These are phyloP conservation scores for Colletotrichum liriopes DNA, from an alignment of 2,329 filamentous ascomycete species.

Conservation along the genomic window DNA sequence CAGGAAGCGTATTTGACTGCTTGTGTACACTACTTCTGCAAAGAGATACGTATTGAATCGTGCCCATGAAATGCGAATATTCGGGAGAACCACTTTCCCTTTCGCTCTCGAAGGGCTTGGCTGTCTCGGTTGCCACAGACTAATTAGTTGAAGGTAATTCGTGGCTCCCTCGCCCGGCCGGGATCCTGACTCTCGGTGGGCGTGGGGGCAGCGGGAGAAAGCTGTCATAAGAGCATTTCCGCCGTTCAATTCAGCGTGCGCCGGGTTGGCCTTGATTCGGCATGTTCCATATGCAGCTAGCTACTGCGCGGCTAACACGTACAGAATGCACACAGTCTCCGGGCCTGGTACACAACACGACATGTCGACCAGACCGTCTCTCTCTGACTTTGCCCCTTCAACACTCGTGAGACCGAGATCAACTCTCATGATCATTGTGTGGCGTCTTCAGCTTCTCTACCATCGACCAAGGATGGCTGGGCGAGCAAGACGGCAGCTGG, in stretches of 20 bases:
- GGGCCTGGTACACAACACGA: neutral
- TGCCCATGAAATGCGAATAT: constrained; percentile 13
- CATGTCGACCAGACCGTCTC: neutral
- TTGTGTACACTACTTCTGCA: neutral
- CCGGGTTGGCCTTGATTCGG: constrained; percentile 22
- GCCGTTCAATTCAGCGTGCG: constrained; percentile 22
- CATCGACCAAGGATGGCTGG: neutral
- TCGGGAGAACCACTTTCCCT: neutral
- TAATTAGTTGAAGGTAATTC: neutral
- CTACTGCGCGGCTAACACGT: constrained; percentile 12
- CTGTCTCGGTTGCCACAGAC: constrained; percentile 27
- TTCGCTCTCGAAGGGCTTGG: neutral
- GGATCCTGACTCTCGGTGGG: constrained; percentile 17
- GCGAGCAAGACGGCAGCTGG: constrained; percentile 4
- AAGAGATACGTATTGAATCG: neutral
- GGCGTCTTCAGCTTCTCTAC: constrained; percentile 2
- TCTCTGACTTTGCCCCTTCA: neutral
- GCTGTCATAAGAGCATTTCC: constrained; percentile 34
- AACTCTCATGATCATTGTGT: neutral
- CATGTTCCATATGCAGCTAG: constrained; percentile 17
- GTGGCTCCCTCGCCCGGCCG: constrained; percentile 15
- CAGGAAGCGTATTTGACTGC: neutral
- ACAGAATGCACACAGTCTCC: neutral
- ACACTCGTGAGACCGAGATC: neutral
- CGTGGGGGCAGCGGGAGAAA: constrained; percentile 26